Conservation (phyloP, 176 grass and related monocot genomes). For the Bromus sterilis region DNA sequence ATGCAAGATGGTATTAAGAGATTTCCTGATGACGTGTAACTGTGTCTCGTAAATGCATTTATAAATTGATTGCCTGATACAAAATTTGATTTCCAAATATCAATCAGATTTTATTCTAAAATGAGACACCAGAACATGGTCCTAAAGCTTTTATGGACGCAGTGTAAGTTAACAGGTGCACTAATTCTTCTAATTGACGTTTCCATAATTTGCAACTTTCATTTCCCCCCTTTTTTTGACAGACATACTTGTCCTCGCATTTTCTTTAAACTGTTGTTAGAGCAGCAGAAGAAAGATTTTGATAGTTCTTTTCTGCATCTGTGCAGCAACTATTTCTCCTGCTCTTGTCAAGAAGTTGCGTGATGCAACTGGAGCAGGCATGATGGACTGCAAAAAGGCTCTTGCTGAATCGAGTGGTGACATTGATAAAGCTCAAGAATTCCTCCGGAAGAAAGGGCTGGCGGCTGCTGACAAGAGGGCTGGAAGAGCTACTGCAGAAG, state of each 20-base stretch:
- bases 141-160: background rate
- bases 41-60: background rate
- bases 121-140: background rate
- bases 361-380: slow-evolving; percentile 90
- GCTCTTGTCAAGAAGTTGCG: slow-evolving; percentile 93
- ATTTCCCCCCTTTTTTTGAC: background rate
- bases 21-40: background rate
- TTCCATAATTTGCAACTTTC: background rate
- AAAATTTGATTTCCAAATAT: slow-evolving; percentile 6
- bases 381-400: slow-evolving; percentile 99
- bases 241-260: background rate
- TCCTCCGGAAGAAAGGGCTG: slow-evolving; percentile 81
- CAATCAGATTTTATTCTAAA: background rate
- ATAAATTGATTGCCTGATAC: background rate
- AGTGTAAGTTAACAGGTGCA: background rate
- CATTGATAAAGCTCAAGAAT: slow-evolving; percentile 88
- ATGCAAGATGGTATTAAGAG: background rate
- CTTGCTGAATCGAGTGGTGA: slow-evolving; percentile 69
- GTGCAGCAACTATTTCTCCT: slow-evolving; percentile 74
- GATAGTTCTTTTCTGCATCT: slow-evolving; percentile 34
- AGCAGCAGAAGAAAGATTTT: slow-evolving; percentile 24
- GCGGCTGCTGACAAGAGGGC: slow-evolving; percentile 94
- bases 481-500: slow-evolving; percentile 78
- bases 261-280: slow-evolving; percentile 21
- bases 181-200: background rate